These are phyloP conservation scores for Fusarium continuum DNA, from an alignment of 2,329 filamentous ascomycete species.

Conservation along the genomic window DNA sequence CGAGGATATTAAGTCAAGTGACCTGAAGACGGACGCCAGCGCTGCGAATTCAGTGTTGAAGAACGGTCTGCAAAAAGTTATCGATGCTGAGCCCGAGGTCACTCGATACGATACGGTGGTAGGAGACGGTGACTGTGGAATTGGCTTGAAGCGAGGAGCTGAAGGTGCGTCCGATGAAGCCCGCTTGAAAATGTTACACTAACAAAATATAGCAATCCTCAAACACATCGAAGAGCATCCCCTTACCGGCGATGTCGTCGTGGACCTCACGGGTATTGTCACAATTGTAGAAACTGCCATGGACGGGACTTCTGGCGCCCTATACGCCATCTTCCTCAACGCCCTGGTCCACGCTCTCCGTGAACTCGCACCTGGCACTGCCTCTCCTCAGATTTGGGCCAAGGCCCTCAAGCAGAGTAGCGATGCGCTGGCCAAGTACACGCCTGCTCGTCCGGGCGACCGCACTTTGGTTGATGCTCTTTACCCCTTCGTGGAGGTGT, in stretches of 20 bases:
- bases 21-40: slow-evolving; percentile 62
- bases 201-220: slow-evolving; percentile 57
- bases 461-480: slow-evolving; percentile 91
- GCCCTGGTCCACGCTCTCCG: slow-evolving; percentile 74
- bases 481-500: slow-evolving; percentile 81
- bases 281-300: slow-evolving; percentile 65
- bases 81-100: slow-evolving; percentile 74
- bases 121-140: slow-evolving; percentile 90
- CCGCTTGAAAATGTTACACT: slow-evolving; percentile 7
- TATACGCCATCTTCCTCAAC: slow-evolving; percentile 88
- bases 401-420: slow-evolving; percentile 76
- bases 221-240: slow-evolving; percentile 57
- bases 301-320: slow-evolving; percentile 69
- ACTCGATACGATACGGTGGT: slow-evolving; percentile 83
- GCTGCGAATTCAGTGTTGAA: slow-evolving; percentile 62
- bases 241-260: slow-evolving; percentile 61
- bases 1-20: slow-evolving; percentile 55
- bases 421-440: slow-evolving; percentile 80
- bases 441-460: slow-evolving; percentile 88
- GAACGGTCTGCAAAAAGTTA: slow-evolving; percentile 67
- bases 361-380: slow-evolving; percentile 51
- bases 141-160: slow-evolving; percentile 86
- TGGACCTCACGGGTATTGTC: slow-evolving; percentile 63
- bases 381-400: slow-evolving; percentile 59
- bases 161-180: slow-evolving; percentile 62